These are phyloP conservation scores for Phyllosticta capitalensis DNA, from an alignment of 2,329 filamentous ascomycete genomes.

Conservation along the genomic window DNA sequence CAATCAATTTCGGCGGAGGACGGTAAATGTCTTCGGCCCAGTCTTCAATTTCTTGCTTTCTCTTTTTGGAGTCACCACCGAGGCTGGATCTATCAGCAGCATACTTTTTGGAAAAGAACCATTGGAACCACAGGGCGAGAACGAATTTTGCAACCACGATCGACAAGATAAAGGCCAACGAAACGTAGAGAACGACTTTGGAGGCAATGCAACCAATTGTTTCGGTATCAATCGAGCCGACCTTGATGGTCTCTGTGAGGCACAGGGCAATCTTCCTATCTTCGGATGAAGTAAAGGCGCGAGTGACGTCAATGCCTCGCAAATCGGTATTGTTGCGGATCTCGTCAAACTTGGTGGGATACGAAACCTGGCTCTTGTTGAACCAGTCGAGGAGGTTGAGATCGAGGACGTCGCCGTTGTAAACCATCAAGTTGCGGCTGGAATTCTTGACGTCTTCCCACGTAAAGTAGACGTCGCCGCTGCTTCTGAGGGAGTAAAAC, in stretches of 20 bases:
- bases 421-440: slow-evolving; percentile 84
- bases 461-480: slow-evolving; percentile 88
- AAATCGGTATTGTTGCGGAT: slow-evolving; percentile 63
- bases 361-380: slow-evolving; percentile 66
- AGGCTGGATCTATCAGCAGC: slow-evolving; percentile 79
- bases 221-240: slow-evolving; percentile 90
- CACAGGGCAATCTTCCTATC: slow-evolving; percentile 82
- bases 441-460: slow-evolving; percentile 90
- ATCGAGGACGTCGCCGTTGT: slow-evolving; percentile 88
- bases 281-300: slow-evolving; percentile 65
- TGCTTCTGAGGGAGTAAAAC: slow-evolving; percentile 63
- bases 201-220: slow-evolving; percentile 96
- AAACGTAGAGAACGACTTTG: slow-evolving; percentile 91
- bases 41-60: slow-evolving; percentile 89
- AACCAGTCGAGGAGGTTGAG: slow-evolving; percentile 85
- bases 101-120: slow-evolving; percentile 85
- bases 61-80: slow-evolving; percentile 66
- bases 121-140: slow-evolving; percentile 87
- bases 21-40: slow-evolving; percentile 98
- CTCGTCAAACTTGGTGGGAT: slow-evolving; percentile 69
- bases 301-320: slow-evolving; percentile 79
- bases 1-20: slow-evolving; percentile 71
- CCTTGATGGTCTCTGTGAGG: slow-evolving; percentile 87
- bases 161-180: slow-evolving; percentile 80
- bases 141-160: slow-evolving; percentile 80